Base-by-base conservation (phyloP, 805 yeast genomes). In the Candida endomychidarum region DNA sequence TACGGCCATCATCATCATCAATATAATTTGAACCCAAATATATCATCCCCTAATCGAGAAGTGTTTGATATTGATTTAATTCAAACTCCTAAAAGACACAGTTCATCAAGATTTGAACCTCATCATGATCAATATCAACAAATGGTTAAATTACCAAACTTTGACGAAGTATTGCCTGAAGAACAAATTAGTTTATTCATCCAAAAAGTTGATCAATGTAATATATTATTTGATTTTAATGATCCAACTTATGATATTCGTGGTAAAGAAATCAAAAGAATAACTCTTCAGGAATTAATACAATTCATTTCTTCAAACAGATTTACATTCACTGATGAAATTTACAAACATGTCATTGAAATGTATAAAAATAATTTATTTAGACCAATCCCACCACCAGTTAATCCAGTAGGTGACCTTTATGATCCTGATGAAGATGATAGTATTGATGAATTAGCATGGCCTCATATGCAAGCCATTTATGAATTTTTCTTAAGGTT, bases 391-490 rank as follows among this genome's bases (percentile, higher is more conserved):
- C 98, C 99, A 3, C 99, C 99, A 1, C 97, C 98, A 1, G 96
- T 90, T 25, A 93, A 93, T 60, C 98, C 98, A 4, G 77, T 90
- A 33, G 99, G 99, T 26, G 99, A 93, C 49, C 78, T 91, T 27
- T 93, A 78, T 62, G 99, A 93, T 55, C 99, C 99, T 1, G 99
- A 93, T 65, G 99, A 93, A 65, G 99, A 93, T 67, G 99, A 93
- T 64, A 98, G 98, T 2, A 95, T 93, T 26, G 80, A 81, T 53
- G 98, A 93, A 60, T 78, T 91, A 48, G 90, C 97, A 8, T 93
- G 99, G 99, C 96, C 98, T 9, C 99, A 93, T 61, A 93, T 93
- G 98, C 95, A 88, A 63, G 77, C 89, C 30, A 95, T 90, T 22
- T 93, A 93, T 67, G 98, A 93, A 62, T 88, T 93, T 55, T 91